These are phyloP conservation scores for Trichoderma sp. DNA, from an alignment of 2,329 filamentous ascomycete species.

Conservation along the genomic window DNA sequence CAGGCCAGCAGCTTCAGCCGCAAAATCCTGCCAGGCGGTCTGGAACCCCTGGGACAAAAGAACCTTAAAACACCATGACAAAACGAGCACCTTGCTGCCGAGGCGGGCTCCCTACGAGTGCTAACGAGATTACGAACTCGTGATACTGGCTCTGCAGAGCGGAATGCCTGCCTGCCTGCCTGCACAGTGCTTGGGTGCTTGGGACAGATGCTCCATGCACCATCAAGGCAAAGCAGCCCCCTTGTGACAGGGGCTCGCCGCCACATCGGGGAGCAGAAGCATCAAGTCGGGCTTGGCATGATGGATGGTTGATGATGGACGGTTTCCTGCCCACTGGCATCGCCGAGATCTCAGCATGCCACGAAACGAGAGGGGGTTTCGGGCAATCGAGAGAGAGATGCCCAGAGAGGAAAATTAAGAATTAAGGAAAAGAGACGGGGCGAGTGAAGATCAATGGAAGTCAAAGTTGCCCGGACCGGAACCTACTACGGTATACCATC, in stretches of 20 bases:
- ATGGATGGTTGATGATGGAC: conserved; percentile 7
- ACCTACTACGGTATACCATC: background rate
- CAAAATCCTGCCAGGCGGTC: conserved; percentile 20
- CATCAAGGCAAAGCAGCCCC: background rate
- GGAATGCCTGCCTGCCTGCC: background rate
- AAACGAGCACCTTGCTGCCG: conserved; percentile 10
- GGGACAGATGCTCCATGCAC: background rate
- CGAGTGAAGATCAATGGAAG: background rate
- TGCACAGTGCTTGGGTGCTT: background rate
- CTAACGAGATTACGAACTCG: conserved; percentile 12
- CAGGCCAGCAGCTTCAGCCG: conserved; percentile 15
- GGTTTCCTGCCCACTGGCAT: background rate
- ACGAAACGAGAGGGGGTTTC: background rate
- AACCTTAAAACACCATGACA: conserved; percentile 16
- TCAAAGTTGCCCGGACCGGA: background rate
- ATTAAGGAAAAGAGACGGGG: background rate
- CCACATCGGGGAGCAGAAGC: conserved; percentile 17
- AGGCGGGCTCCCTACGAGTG: background rate
- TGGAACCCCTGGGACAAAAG: conserved; percentile 17
- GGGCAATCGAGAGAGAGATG: background rate
- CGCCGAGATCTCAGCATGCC: conserved; percentile 6
- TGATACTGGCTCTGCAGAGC: conserved; percentile 6
- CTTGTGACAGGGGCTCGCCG: conserved; percentile 15
- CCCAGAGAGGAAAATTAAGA: background rate
- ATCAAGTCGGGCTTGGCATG: conserved; percentile 17